phyloP scores from a whole-genome alignment of 306 rosid species.

The Ormosia emarginata region DNA sequence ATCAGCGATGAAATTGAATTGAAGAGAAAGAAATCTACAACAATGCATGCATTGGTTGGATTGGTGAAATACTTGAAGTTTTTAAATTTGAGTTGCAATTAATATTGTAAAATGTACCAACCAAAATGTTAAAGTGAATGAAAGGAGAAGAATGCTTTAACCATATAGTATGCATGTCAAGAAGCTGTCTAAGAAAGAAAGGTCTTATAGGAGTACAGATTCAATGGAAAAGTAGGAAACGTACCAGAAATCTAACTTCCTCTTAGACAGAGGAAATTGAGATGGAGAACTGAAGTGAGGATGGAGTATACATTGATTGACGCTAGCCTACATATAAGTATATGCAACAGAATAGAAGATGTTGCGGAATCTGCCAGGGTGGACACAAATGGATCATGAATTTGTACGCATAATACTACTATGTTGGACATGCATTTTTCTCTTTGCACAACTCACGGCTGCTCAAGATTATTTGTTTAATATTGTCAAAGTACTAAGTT shows the following conservation, averaged over 20 bases:
- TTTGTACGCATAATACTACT: background rate
- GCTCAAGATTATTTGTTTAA: background rate
- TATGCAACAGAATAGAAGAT: background rate
- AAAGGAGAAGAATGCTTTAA: background rate
- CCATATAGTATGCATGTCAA: background rate
- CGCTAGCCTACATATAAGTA: background rate
- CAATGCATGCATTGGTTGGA: background rate
- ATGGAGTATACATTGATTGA: background rate
- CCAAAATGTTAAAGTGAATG: background rate
- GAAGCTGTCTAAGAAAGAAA: background rate
- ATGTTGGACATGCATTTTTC: conserved; percentile 4
- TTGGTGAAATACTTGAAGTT: background rate
- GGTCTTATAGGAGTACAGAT: background rate
- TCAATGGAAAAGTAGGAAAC: background rate
- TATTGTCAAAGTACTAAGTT: conserved; percentile 18
- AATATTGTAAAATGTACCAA: background rate
- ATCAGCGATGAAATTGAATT: background rate
- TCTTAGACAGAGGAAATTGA: conserved; percentile 18
- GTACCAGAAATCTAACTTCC: conserved; percentile 16
- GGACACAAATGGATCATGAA: background rate
- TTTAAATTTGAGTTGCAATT: background rate
- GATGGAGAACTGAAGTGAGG: background rate
- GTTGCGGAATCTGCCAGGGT: conserved; percentile 2
- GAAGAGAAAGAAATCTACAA: background rate
- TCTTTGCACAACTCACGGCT: conserved; percentile 1